phyloP scores from a whole-genome alignment of 352 stramenopile species.

The Phytophthora aleatoria region DNA sequence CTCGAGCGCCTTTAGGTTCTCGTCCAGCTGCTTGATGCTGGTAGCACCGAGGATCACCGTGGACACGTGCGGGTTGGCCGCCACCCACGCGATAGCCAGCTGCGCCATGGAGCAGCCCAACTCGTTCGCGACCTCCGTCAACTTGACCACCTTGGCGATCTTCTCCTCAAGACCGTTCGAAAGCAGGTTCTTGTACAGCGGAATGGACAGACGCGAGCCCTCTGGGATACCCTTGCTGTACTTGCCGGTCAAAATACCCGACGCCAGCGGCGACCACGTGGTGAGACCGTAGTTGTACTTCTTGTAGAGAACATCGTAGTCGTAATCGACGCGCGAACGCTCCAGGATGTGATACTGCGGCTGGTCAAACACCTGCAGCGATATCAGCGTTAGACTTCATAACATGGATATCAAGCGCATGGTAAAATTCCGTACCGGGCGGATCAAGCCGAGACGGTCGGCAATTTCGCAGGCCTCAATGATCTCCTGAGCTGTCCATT shows the following conservation, averaged over 20 bases:
- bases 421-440: slow-evolving; percentile 29
- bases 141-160: slow-evolving; percentile 40
- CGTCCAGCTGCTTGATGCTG: slow-evolving; percentile 63
- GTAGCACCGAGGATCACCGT: slow-evolving; percentile 66
- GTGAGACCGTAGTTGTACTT: slow-evolving; percentile 77
- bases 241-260: slow-evolving; percentile 73
- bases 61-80: slow-evolving; percentile 59
- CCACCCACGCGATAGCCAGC: slow-evolving; percentile 48
- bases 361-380: slow-evolving; percentile 57
- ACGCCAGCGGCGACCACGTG: slow-evolving; percentile 70
- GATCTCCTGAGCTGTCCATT: slow-evolving; percentile 73
- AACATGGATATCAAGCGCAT: background rate
- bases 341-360: slow-evolving; percentile 80
- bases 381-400: slow-evolving; percentile 28
- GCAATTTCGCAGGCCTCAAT: slow-evolving; percentile 54
- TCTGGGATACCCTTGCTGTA: slow-evolving; percentile 64
- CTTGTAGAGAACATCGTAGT: slow-evolving; percentile 65
- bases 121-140: slow-evolving; percentile 56
- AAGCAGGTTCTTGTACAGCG: slow-evolving; percentile 42
- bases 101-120: slow-evolving; percentile 64
- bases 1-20: slow-evolving; percentile 58
- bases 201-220: slow-evolving; percentile 55
- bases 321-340: slow-evolving; percentile 66
- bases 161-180: slow-evolving; percentile 50
- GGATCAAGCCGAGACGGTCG: slow-evolving; percentile 40